Evolutionary conservation across 176 grass and related monocot genomes (phyloP), one percentile per base, ranked within the genome.

Genomic region (Secale cereale): DNA sequence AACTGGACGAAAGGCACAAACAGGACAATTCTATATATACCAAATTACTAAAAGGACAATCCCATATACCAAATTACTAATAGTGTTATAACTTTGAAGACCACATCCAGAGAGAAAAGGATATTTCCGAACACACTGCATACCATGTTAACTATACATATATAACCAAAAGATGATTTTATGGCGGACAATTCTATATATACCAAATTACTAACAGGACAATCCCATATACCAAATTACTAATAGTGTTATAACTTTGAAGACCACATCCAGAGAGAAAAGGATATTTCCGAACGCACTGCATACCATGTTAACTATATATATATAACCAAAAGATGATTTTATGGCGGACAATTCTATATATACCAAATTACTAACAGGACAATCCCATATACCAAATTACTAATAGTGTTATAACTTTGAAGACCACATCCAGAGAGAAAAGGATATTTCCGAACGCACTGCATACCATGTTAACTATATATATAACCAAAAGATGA

Each of bases 231-330:
- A 78, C 65, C 15, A 78, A 78, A 62, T 37, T 29, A 72, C 5
- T 54, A 71, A 78, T 29, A 76, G 13, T 39, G 32, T 70, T 59
- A 13, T 74, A 78, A 70, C 12, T 87, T 22, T 46, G 33, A 76
- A 67, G 70, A 26, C 54, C 29, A 43, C 16, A 65, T 27, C 26
- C 54, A 77, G 33, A 69, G 12, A 48, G 8, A 61, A 36, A 46
- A 17, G 29, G n/a, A n/a, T n/a, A n/a, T n/a, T n/a, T n/a, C n/a
- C n/a, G n/a, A n/a, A n/a, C n/a, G n/a, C n/a, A n/a, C n/a, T n/a
- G n/a, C n/a, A n/a, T n/a, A n/a, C n/a, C n/a, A n/a, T n/a, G n/a
- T n/a, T n/a, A n/a, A n/a, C n/a, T n/a, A n/a, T n/a, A n/a, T n/a
- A n/a, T n/a, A n/a, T n/a, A n/a, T n/a, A n/a, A n/a, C n/a, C n/a